These are phyloP conservation scores for Talaromyces sp. DNA, from an alignment of 2,329 filamentous ascomycete species.

Conservation along the genomic window DNA sequence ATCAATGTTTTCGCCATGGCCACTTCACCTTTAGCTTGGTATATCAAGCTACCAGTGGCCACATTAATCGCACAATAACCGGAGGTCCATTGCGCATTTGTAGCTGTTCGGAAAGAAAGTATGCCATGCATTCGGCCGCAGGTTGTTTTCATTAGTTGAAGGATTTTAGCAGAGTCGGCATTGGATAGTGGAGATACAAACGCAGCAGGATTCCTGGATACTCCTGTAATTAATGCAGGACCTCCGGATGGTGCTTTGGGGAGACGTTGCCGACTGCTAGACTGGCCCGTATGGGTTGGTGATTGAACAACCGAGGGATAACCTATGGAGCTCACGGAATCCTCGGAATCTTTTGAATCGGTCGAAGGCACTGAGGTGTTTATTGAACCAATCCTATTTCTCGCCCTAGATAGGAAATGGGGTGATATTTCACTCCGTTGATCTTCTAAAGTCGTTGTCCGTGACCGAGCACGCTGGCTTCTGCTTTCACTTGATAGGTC, in stretches of 20 bases:
- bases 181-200: constrained; percentile 39
- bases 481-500: constrained; percentile 31
- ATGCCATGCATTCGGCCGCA: constrained; percentile 53
- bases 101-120: constrained; percentile 47
- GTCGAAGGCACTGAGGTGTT: constrained; percentile 32
- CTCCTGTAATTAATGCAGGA: constrained; percentile 25
- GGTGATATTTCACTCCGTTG: constrained; percentile 38
- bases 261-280: constrained; percentile 32
- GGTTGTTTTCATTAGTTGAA: constrained; percentile 52
- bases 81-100: constrained; percentile 45
- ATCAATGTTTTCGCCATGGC: constrained; percentile 48
- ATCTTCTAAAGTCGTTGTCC: constrained; percentile 42
- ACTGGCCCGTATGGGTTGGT: constrained; percentile 34
- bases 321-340: constrained; percentile 43
- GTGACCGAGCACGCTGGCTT: constrained; percentile 37
- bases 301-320: constrained; percentile 48
- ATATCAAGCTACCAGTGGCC: constrained; percentile 48
- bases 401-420: constrained; percentile 30
- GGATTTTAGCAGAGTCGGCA: constrained; percentile 46
- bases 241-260: constrained; percentile 31
- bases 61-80: constrained; percentile 53
- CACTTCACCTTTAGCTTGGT: constrained; percentile 50
- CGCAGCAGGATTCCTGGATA: constrained; percentile 26
- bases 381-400: constrained; percentile 40
- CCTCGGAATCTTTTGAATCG: constrained; percentile 36